Conservation (phyloP, 2,329 filamentous ascomycete species). For the Macrophomina tecta region DNA sequence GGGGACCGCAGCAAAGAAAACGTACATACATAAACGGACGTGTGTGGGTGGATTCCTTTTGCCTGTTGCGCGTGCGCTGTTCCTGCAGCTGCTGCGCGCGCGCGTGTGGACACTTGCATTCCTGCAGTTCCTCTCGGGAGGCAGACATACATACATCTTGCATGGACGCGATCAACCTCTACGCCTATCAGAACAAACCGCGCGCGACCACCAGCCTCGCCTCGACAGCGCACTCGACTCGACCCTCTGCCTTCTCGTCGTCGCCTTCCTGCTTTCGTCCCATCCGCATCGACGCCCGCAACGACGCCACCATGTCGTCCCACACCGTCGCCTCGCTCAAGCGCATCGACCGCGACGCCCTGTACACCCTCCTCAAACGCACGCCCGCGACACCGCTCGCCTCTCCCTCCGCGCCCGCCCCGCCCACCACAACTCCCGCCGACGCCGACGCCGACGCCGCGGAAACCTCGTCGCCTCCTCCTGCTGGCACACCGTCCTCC, state of each 20-base stretch:
- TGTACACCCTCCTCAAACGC: slow-evolving; percentile 65
- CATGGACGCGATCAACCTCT: slow-evolving; percentile 34
- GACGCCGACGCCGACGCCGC: slow-evolving; percentile 14
- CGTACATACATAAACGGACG: background rate
- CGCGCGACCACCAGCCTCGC: slow-evolving; percentile 9
- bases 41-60: background rate
- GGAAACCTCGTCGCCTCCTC: slow-evolving; percentile 34
- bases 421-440: background rate
- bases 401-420: slow-evolving; percentile 32
- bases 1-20: background rate
- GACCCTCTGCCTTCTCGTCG: background rate
- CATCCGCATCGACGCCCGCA: background rate
- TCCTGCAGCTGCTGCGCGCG: background rate
- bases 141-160: slow-evolving; percentile 21
- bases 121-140: background rate
- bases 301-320: slow-evolving; percentile 50
- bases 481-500: background rate
- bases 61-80: background rate
- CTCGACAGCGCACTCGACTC: background rate
- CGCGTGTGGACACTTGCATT: too few relatives aligned
- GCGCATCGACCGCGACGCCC: slow-evolving; percentile 71
- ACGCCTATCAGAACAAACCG: slow-evolving; percentile 26
- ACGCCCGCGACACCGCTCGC: slow-evolving; percentile 27
- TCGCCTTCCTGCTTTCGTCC: background rate
- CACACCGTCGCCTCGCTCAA: slow-evolving; percentile 67